Evolutionary conservation across 208 protist species (phyloP).

Genomic region (Crithidia expoeki): DNA sequence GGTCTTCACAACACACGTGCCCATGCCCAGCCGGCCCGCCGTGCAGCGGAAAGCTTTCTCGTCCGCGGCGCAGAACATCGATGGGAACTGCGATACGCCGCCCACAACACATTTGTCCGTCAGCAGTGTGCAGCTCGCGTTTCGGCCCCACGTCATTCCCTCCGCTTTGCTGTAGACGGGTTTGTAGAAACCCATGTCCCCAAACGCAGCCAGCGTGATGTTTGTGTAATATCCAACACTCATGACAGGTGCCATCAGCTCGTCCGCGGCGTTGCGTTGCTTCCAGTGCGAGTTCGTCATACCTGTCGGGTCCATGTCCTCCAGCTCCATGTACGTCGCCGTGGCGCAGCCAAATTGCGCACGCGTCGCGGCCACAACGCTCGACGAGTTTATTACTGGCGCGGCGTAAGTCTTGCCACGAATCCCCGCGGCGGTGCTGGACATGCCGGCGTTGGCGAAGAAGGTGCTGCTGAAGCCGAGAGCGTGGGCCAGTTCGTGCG

Average conservation of each 20-base stretch:
- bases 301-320: conserved; percentile 60
- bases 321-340: conserved; percentile 73
- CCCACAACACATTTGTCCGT: conserved; percentile 45
- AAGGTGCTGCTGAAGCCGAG: conserved; percentile 59
- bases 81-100: conserved; percentile 34
- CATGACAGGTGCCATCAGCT: conserved; percentile 72
- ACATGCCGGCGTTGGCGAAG: conserved; percentile 23
- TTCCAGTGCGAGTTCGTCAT: conserved; percentile 85
- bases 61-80: conserved; percentile 53
- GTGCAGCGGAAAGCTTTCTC: conserved; percentile 35
- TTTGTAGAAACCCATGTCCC: conserved; percentile 85
- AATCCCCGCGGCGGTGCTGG: conserved; percentile 13
- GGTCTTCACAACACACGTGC: conserved; percentile 25
- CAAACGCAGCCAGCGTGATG: conserved; percentile 83
- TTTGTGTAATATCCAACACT: conserved; percentile 52
- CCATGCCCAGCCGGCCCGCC: conserved; percentile 29
- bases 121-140: conserved; percentile 62
- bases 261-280: conserved; percentile 72
- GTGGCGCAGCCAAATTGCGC: conserved; percentile 72
- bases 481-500: conserved; percentile 89
- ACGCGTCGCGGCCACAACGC: conserved; percentile 38
- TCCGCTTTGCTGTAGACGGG: conserved; percentile 70
- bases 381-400: conserved; percentile 37
- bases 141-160: conserved; percentile 71
- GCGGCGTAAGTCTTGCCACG: conserved; percentile 36